A percentile compares a stretch with the other conserved stretches of the same genome.
Conservation (phyloP, 163 green algal genomes). For the Chlamydomonas reinhardtii region DNA sequence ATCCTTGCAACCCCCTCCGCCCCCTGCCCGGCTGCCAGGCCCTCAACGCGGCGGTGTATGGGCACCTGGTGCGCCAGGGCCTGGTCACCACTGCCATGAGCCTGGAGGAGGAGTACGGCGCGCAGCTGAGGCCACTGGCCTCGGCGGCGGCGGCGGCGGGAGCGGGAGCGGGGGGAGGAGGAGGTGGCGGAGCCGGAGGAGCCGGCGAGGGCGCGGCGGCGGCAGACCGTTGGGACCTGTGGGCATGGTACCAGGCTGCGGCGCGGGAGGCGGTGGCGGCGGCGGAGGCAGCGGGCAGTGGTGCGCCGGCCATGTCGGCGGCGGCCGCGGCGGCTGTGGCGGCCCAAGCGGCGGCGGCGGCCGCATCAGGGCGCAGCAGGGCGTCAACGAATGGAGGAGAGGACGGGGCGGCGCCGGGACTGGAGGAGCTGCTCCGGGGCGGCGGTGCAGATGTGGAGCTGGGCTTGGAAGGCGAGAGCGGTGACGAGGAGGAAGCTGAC, state of each 20-base stretch:
- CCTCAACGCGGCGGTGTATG: constrained; percentile 63
- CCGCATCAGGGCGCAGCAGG: no score
- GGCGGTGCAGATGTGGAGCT: neutral
- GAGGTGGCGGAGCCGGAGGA: neutral
- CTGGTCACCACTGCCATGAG: constrained; percentile 75
- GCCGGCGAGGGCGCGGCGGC: neutral
- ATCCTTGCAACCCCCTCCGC: no score
- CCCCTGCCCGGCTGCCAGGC: no score
- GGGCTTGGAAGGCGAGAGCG: neutral
- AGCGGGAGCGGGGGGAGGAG: neutral
- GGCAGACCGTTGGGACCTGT: constrained; percentile 22
- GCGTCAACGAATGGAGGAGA: neutral
- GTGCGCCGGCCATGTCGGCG: neutral
- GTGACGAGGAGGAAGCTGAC: neutral
- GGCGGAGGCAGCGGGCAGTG: neutral
- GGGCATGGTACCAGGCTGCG: constrained; percentile 32
- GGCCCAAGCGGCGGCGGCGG: neutral
- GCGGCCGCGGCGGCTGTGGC: neutral
- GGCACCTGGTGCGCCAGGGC: constrained; percentile 60
- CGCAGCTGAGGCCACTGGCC: neutral
- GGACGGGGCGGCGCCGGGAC: neutral
- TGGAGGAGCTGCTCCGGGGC: neutral
- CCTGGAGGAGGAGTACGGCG: constrained; percentile 65
- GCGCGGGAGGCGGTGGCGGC: neutral
- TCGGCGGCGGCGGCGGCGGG: neutral